Base-by-base conservation (phyloP, 169 alveolate species). In the Plasmodium vinckei region DNA sequence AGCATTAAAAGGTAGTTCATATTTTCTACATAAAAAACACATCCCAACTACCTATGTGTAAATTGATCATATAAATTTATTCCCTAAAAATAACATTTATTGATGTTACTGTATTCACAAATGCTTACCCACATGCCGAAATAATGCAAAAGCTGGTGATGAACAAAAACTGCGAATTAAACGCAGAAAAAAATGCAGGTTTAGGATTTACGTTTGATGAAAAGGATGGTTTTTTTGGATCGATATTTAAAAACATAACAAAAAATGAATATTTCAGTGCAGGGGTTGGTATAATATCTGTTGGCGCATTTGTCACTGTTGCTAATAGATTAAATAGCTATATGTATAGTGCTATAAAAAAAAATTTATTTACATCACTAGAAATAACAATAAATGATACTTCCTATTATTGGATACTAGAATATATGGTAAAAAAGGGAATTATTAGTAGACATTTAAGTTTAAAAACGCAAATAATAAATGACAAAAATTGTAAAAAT, bases 341-440 rank as follows among this genome's bases (percentile, higher is more conserved):
- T 59, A 27, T 93, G 72, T 27, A 92, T 71, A 33, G 82, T 67
- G 71, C 93, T 21, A 59, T 75, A 57, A 87, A 65, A 73, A 87
- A 87, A 72, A 87, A 87, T 17, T 59, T 87, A 54, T 65, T 79
- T 19, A 54, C 89, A 3, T 84, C 75, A 23, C 56, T 93, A 49
- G 96, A 93, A 82, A 91, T 93, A 1, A 92, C 96, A 13, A 92
- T 91, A 59, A 71, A 89, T 23, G 96, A 93, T 73, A 88, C 67
- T n/a, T 70, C 94, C 33, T 93, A 93, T 59, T 92, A 88, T 27
- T 92, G 95, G 95, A 92, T 93, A 23, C 59, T 93, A 88, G 94
- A 91, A 88, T 93, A 94, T 92, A 93, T 93, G 4, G 88, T 73
- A 9, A 87, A 73, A 7, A 87, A 87, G 19, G 92, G 92, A 10